Evolutionary conservation across 768 basidiomycete genomes (phyloP), one percentile per base, ranked within the genome.

Genomic region (Pulveroboletus sp.): DNA sequence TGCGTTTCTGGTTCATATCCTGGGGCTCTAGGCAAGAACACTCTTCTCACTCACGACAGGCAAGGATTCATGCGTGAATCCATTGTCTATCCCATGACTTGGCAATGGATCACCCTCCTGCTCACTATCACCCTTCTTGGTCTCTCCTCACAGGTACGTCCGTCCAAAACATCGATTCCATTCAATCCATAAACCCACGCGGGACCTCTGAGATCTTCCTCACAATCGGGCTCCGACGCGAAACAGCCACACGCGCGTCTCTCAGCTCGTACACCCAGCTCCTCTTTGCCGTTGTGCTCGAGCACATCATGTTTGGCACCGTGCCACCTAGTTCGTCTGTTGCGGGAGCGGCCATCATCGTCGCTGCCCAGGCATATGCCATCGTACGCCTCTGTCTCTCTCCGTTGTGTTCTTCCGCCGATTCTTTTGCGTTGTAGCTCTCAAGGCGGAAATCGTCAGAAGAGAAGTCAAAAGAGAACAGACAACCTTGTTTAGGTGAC

Each of bases 251-350:
- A 0, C 67, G 85, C 35, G 84, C 81, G 0, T 71, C 81, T 2
- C 69, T 89, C 56, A 84, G 78, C 0, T 65, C 85, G 5, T 90
- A 85, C 57, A 68, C 73, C 5, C 77, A 79, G 61, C 76, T 90
- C 32, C 70, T 89, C n/a, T 90, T 84, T 59, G 81, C 87, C 0
- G 70, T 76, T 2, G 61, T 82, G 16, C 70, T 90, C 11, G 85
- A 93, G 62, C 70, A 78, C 5, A 52, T 85, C 35, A 75, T 87
- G 56, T 88, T 91, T 64, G 72, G 80, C 38, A 75, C 75, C 1
- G 62, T 70, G 6, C 87, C 87, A 0, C 77, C 85, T 1, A 53
- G 71, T 2, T 68, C 86, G 25, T 86, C 84, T 4, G 59, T 83
- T 5, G 55, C 81, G 10, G 90, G 90, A 1, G 82, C 81, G 1